Evolutionary conservation across 345 rosid species (phyloP).

Genomic region (Eucalyptus curtisii): DNA sequence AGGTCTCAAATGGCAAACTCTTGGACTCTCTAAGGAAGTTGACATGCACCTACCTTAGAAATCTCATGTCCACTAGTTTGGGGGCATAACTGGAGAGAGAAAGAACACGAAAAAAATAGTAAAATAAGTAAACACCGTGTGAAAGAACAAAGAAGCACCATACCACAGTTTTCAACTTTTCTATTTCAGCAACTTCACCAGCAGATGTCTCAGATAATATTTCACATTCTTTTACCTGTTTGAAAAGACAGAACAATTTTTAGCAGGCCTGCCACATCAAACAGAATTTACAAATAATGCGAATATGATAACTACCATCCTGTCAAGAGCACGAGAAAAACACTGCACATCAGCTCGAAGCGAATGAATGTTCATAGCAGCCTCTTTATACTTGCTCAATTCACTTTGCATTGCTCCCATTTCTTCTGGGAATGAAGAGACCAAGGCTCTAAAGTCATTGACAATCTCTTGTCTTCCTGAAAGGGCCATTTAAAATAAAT

Average conservation of each 20-base stretch:
- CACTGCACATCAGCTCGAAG: conserved; percentile 74
- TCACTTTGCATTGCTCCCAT: conserved; percentile 80
- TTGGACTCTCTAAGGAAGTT: background rate
- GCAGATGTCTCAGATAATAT: conserved; percentile 39
- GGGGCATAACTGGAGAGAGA: background rate
- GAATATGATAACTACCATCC: conserved; percentile 49
- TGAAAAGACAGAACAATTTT: conserved; percentile 2
- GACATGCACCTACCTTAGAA: background rate
- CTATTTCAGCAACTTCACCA: conserved; percentile 48
- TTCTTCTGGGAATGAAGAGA: conserved; percentile 85
- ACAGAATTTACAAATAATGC: background rate
- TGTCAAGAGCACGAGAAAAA: conserved; percentile 48
- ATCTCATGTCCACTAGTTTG: background rate
- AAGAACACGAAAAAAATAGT: background rate
- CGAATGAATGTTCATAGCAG: conserved; percentile 66
- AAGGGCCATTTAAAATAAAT: background rate
- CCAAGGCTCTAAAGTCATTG: conserved; percentile 75
- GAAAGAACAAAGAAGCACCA: background rate
- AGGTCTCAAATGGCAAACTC: background rate
- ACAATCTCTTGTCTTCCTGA: conserved; percentile 87
- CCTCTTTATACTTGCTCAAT: conserved; percentile 58
- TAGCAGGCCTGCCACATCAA: background rate
- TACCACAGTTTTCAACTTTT: conserved; percentile 67
- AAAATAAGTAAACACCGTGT: background rate
- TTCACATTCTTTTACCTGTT: conserved; percentile 65